Base-by-base conservation (phyloP, 345 rosid genomes). In the Syzygium oleosum region DNA sequence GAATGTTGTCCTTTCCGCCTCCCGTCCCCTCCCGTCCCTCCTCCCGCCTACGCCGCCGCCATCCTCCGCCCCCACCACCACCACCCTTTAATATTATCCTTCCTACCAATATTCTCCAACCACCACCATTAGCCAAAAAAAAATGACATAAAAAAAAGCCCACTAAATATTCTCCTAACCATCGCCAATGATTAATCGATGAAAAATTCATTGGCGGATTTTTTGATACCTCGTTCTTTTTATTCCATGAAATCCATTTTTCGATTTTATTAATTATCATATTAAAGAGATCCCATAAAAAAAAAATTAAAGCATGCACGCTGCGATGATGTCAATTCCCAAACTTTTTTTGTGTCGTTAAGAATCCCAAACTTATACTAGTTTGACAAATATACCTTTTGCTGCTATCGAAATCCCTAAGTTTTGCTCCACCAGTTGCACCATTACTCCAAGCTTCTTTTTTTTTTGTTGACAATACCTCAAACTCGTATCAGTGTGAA, bases 21-120 rank as follows among this genome's bases (percentile, higher is more conserved):
- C 85, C 84, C 58, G 16, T 1, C 23, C n/a, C 88, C 61, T 65
- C 21, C 2, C 23, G 21, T 1, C 23, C 49, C 21, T 19, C 85
- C 51, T 61, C 5, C 89, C 85, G 86, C 83, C 90, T 68, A 59
- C 88, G 85, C 58, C 65, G 31, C 83, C 7, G 46, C 46, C 46
- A 25, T 53, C 12, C 55, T 85, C 2, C 21, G 23, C 68, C 53
- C 0, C 61, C 58, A 5, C 41, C 80, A 6, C 46, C 46, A 6
- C 46, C 7, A 43, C 46, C 46, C 7, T 43, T 43, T 43, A 43
- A 43, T 5, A 43, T 43, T 43, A 43, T 43, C 46, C 46, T 43
- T 43, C 4, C 83, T 11, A 38, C 14, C 38, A 9, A 34, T 73
- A 73, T 38, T 73, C 83, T 19, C 83, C 5, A 12, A 38, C 11